A percentile compares a stretch with the other conserved stretches of the same genome.
Evolutionary conservation across 2,329 filamentous ascomycete species (phyloP).

Genomic region (Nigrograna mackinnonii): DNA sequence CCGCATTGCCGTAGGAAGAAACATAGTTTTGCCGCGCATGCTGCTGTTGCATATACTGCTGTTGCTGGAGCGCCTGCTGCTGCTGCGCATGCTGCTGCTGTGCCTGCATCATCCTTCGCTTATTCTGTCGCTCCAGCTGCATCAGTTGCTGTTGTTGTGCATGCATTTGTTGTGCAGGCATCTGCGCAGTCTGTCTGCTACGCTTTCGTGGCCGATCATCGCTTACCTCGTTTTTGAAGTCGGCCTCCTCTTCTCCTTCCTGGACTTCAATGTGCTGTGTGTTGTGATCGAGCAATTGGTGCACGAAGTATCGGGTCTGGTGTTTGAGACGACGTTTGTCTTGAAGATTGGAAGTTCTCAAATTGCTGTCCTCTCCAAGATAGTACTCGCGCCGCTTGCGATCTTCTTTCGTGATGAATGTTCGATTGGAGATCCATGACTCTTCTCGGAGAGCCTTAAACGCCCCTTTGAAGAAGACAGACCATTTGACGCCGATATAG

Average conservation of each 20-base stretch:
- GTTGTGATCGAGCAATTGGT: constrained; percentile 27
- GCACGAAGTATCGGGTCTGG: constrained; percentile 23
- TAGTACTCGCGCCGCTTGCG: constrained; percentile 27
- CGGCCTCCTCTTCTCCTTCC: constrained; percentile 36
- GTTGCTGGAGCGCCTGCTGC: background rate
- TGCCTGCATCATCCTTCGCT: background rate
- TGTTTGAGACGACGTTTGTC: constrained; percentile 20
- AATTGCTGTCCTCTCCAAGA: constrained; percentile 14
- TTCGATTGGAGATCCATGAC: constrained; percentile 22
- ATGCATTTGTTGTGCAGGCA: background rate
- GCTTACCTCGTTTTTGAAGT: constrained; percentile 14
- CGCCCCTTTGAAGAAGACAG: constrained; percentile 31
- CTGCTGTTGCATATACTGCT: background rate
- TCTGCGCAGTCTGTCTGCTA: constrained; percentile 11
- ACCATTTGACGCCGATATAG: constrained; percentile 35
- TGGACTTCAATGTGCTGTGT: constrained; percentile 22
- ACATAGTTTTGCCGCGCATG: background rate
- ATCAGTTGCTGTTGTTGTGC: background rate
- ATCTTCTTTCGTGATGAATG: constrained; percentile 19
- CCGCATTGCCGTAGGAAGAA: background rate
- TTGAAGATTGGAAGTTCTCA: constrained; percentile 14
- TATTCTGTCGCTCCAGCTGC: background rate
- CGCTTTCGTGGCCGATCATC: constrained; percentile 2
- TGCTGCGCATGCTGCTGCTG: background rate
- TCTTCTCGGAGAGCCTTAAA: constrained; percentile 19